A percentile compares a stretch with the other conserved stretches of the same genome.
phyloP scores from a whole-genome alignment of 1,284 basidiomycete species.

The Ganoderma meredithae region DNA sequence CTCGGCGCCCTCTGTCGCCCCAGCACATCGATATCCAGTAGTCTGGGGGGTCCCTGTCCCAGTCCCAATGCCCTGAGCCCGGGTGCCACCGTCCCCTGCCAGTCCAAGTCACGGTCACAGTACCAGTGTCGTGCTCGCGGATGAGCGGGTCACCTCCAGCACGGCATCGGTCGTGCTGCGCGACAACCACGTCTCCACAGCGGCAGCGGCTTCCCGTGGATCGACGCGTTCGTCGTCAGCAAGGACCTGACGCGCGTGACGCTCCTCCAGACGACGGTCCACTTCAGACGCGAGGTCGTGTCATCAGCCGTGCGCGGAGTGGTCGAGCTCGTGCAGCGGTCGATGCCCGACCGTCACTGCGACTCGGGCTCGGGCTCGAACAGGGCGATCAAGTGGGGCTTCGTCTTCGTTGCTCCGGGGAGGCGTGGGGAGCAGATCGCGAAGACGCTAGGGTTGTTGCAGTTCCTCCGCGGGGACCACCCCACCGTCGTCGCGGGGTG shows the following conservation, averaged over 20 bases:
- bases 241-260: not conserved
- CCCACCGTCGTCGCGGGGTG: not conserved
- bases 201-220: not conserved
- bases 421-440: not conserved
- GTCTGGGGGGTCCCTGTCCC: too few species aligned
- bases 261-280: not conserved
- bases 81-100: too few species aligned
- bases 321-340: not conserved
- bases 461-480: not conserved
- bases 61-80: too few species aligned
- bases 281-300: not conserved
- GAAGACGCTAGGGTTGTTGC: not conserved
- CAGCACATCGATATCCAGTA: too few species aligned
- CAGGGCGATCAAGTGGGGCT: not conserved
- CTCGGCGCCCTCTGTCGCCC: not conserved
- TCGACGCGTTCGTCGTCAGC: constrained; percentile 4
- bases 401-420: not conserved
- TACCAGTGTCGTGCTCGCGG: not conserved
- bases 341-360: not conserved
- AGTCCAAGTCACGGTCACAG: too few species aligned
- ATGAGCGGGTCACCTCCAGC: not conserved
- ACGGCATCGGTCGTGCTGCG: not conserved
- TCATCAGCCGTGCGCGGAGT: not conserved
- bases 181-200: not conserved
- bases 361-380: not conserved